Evolutionary conservation across 352 stramenopile species (phyloP).

Genomic region (Lagenidium sp.): DNA sequence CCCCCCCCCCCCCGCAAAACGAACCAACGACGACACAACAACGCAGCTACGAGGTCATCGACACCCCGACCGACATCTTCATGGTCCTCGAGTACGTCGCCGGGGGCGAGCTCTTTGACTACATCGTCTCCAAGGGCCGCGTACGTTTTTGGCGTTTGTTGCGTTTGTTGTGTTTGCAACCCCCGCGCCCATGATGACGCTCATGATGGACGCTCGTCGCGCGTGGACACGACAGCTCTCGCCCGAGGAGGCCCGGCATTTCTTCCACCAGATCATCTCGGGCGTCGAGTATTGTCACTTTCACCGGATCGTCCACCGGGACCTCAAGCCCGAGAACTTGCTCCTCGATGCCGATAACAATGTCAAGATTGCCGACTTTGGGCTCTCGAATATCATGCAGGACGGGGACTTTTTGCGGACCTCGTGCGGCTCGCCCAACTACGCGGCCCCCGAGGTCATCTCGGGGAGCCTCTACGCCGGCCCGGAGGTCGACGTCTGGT

Average conservation of each 20-base stretch:
- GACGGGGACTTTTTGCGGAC: constrained; percentile 99
- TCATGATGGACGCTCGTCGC: constrained; percentile 1
- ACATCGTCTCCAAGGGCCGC: constrained; percentile 97
- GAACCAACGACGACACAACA: too few species aligned
- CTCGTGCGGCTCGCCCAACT: constrained; percentile 97
- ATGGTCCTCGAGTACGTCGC: constrained; percentile 93
- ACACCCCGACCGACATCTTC: constrained; percentile 98
- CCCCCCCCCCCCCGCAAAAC: too few species aligned
- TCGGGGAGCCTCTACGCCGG: constrained; percentile 97
- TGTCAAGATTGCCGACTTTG: constrained; percentile 99
- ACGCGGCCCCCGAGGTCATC: constrained; percentile 99
- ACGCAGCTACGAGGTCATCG: constrained; percentile 97
- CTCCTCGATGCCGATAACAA: constrained; percentile 98
- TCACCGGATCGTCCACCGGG: constrained; percentile 98
- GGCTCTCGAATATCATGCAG: constrained; percentile 97
- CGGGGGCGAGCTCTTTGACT: constrained; percentile 96
- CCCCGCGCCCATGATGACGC: neutral
- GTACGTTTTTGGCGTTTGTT: constrained; percentile 22
- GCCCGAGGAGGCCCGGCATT: constrained; percentile 96
- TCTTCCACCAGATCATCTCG: constrained; percentile 98
- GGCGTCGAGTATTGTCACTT: constrained; percentile 99
- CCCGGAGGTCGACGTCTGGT: constrained; percentile 99
- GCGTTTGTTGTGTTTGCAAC: neutral
- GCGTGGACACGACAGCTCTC: constrained; percentile 59
- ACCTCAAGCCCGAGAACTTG: constrained; percentile 98